Percentiles rank a stretch among this genome's conserved stretches.
Conservation (phyloP, 2,329 filamentous ascomycete genomes). For the Xylariaceae sp. region DNA sequence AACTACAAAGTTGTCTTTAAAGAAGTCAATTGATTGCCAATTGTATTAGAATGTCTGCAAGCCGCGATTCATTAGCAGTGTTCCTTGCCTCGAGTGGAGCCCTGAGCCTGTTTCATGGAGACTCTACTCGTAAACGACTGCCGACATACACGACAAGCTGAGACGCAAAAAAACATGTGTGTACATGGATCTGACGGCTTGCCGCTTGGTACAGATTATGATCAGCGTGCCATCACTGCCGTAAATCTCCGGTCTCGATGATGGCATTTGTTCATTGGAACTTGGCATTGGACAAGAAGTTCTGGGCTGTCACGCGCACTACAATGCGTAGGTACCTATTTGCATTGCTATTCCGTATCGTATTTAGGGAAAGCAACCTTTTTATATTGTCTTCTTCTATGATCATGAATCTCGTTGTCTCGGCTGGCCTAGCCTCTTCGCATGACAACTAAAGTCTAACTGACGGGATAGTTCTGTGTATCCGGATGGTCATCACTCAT, state of each 20-base stretch:
- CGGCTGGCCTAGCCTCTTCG: slow-evolving; percentile 8
- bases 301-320: neutral
- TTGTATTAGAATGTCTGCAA: neutral
- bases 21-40: neutral
- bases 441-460: slow-evolving; percentile 15
- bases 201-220: neutral
- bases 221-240: neutral
- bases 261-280: no score
- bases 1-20: neutral
- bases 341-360: neutral
- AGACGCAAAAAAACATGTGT: neutral
- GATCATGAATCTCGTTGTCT: neutral
- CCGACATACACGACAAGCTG: neutral
- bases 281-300: no score
- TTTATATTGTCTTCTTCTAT: slow-evolving; percentile 17
- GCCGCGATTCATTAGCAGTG: neutral
- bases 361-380: neutral
- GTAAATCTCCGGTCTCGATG: neutral
- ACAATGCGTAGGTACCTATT: neutral
- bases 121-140: no score
- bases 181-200: neutral
- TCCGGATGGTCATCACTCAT: slow-evolving; percentile 20
- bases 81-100: neutral
- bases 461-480: slow-evolving; percentile 9
- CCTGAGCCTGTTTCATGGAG: neutral